Percentiles rank a stretch among this genome's conserved stretches.
These are phyloP conservation scores for Fusarium clavum DNA, from an alignment of 2,329 filamentous ascomycete species.

Conservation along the genomic window DNA sequence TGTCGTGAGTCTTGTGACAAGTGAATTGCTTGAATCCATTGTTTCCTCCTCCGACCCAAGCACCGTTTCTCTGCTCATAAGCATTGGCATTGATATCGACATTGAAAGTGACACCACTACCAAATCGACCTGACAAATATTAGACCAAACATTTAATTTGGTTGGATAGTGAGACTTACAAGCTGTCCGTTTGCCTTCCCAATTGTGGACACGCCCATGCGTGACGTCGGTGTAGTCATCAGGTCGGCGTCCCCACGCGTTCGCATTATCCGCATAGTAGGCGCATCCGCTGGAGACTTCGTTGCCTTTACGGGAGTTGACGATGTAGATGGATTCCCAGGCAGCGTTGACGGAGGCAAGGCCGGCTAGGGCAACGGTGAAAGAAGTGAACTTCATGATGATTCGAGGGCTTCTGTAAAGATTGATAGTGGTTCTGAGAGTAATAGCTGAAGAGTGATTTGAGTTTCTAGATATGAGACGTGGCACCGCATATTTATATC, in stretches of 20 bases:
- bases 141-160: fast-evolving
- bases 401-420: too few species aligned
- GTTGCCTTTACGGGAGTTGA: background rate
- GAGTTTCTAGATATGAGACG: background rate
- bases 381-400: background rate
- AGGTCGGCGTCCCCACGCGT: background rate
- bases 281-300: background rate
- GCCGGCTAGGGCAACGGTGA: background rate
- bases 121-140: background rate
- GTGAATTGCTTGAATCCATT: background rate
- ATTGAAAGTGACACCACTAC: background rate
- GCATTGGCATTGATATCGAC: background rate
- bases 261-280: background rate
- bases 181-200: background rate
- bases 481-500: background rate
- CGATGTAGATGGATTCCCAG: background rate
- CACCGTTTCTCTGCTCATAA: background rate
- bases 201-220: background rate
- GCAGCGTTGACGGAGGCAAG: background rate
- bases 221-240: background rate
- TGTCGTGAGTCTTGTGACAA: background rate
- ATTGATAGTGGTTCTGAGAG: too few species aligned
- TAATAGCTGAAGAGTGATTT: too few species aligned
- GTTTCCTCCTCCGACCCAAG: background rate
- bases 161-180: background rate